Conservation (phyloP, 768 basidiomycete genomes). For the Hydnomerulius pinastri region DNA sequence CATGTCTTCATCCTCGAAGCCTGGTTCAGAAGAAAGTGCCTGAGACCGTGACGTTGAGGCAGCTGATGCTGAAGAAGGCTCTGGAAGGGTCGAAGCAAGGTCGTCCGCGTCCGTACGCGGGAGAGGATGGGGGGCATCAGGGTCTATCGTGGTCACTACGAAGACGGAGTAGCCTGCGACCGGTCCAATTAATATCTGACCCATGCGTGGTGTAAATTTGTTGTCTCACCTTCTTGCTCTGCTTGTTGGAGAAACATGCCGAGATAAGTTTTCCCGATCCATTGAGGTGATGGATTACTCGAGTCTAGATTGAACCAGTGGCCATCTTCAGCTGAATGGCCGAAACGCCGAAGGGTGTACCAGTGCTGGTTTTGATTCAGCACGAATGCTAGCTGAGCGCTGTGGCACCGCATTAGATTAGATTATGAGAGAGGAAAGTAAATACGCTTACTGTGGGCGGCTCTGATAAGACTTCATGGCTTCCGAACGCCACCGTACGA, state of each 20-base stretch:
- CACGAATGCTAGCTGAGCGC: constrained; percentile 84
- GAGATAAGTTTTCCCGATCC: constrained; percentile 82
- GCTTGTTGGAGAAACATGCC: constrained; percentile 87
- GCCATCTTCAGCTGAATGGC: constrained; percentile 48
- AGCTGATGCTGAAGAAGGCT: constrained; percentile 41
- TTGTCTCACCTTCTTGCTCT: constrained; percentile 72
- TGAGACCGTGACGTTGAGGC: constrained; percentile 13
- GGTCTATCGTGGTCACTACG: constrained; percentile 66
- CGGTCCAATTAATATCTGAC: constrained; percentile 9
- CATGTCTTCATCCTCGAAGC: constrained; percentile 80
- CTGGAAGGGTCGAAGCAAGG: constrained; percentile 63
- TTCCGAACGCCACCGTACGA: constrained; percentile 84
- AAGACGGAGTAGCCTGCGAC: constrained; percentile 79
- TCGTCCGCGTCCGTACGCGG: constrained; percentile 72
- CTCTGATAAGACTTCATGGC: constrained; percentile 76
- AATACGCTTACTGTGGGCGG: constrained; percentile 66
- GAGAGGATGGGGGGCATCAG: constrained; percentile 49
- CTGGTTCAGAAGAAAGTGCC: constrained; percentile 21
- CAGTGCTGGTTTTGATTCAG: constrained; percentile 87
- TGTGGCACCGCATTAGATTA: constrained; percentile 30
- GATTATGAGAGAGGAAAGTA: background rate
- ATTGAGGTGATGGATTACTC: constrained; percentile 66
- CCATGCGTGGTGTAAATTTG: background rate
- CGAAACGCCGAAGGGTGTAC: constrained; percentile 86
- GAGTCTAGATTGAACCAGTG: constrained; percentile 94